Evolutionary conservation across 2,329 filamentous ascomycete genomes (phyloP).

Genomic region (Drechslerella dactyloides): DNA sequence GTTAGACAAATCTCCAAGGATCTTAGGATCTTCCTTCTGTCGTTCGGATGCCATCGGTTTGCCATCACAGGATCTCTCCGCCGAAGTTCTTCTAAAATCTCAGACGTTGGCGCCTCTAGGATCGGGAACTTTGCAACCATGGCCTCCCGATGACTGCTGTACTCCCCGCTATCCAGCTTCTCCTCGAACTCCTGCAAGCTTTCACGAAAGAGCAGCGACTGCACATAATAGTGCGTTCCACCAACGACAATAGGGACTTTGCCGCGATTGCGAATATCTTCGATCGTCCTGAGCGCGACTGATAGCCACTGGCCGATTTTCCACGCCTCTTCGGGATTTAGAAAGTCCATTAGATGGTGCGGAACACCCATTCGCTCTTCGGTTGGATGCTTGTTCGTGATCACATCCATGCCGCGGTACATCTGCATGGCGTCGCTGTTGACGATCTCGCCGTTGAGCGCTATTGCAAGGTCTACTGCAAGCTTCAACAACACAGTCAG

Average conservation of each 20-base stretch:
- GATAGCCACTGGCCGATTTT: conserved; percentile 70
- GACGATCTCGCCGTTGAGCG: conserved; percentile 89
- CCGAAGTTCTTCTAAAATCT: conserved; percentile 73
- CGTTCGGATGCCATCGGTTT: conserved; percentile 89
- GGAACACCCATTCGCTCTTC: conserved; percentile 79
- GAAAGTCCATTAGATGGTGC: conserved; percentile 84
- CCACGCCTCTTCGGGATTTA: conserved; percentile 81
- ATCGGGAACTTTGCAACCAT: conserved; percentile 68
- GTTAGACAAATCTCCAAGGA: conserved; percentile 88
- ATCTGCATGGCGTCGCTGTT: conserved; percentile 99
- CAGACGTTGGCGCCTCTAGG: conserved; percentile 72
- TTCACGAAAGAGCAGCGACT: conserved; percentile 82
- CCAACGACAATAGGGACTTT: conserved; percentile 89
- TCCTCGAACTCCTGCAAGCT: conserved; percentile 60
- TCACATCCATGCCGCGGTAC: conserved; percentile 87
- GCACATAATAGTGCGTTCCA: conserved; percentile 93
- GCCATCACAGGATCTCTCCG: conserved; percentile 91
- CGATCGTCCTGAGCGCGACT: conserved; percentile 61
- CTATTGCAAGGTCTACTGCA: conserved; percentile 82
- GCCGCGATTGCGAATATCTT: conserved; percentile 77
- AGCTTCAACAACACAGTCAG: conserved; percentile 65
- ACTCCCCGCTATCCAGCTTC: conserved; percentile 54
- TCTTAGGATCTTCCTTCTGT: conserved; percentile 84
- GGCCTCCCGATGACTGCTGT: conserved; percentile 57
- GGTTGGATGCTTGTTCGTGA: conserved; percentile 87